Evolutionary conservation across 371 early-diverging fungal species (phyloP).

Genomic region (Dentiscutata heterogama): DNA sequence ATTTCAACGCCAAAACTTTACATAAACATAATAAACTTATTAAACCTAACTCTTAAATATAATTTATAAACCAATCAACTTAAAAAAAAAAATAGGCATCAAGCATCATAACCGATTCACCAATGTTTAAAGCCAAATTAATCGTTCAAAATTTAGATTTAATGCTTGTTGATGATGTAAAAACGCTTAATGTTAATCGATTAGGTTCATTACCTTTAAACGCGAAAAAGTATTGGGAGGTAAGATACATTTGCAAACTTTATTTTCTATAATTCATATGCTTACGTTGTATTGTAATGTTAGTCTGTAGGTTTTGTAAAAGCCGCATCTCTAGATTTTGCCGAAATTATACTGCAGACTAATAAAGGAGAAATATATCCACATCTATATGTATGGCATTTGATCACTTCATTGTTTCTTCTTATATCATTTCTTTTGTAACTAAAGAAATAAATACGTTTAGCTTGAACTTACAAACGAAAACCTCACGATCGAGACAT

Average conservation of each 20-base stretch:
- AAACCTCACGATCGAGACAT: constrained; percentile 72
- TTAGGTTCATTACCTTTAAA: not conserved
- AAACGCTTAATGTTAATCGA: constrained; percentile 47
- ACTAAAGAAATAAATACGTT: constrained; percentile 49
- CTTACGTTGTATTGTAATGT: not conserved
- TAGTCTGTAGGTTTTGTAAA: constrained; percentile 56
- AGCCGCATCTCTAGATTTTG: constrained; percentile 53
- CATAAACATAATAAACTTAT: not conserved
- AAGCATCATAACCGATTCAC: constrained; percentile 64
- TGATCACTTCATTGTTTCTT: not conserved
- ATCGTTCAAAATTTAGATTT: constrained; percentile 56
- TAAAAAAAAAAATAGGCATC: constrained; percentile 51
- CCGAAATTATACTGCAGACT: constrained; percentile 58
- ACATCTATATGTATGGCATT: constrained; percentile 47
- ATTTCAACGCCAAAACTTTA: not conserved
- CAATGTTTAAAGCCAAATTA: constrained; percentile 58
- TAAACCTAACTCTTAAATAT: not conserved
- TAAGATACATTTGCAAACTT: not conserved
- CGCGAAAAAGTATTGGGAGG: constrained; percentile 45
- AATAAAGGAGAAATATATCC: constrained; percentile 54
- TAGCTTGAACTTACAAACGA: constrained; percentile 71
- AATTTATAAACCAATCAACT: not conserved
- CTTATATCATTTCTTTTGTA: not conserved
- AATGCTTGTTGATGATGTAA: constrained; percentile 57
- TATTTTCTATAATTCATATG: too few relatives aligned